Conservation (phyloP, 148 eudicot genomes). For the Heliosperma pusillum region DNA sequence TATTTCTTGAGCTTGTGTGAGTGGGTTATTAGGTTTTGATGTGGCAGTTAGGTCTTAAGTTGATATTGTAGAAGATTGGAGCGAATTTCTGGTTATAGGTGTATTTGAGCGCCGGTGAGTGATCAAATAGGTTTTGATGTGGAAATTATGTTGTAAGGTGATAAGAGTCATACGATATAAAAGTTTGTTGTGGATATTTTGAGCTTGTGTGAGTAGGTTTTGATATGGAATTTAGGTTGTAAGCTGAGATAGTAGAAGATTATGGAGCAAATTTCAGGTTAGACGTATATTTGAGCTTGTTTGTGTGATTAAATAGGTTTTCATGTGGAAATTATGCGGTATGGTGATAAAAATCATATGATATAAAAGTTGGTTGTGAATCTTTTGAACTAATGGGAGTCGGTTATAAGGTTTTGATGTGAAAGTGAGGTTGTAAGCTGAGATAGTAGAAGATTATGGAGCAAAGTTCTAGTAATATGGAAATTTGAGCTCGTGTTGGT, state of each 20-base stretch:
- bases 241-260: not conserved
- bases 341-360: not conserved
- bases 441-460: no score
- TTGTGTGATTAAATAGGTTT: not conserved
- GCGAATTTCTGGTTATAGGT: not conserved
- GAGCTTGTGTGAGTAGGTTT: not conserved
- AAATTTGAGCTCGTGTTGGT: no score
- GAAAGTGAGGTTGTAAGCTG: no score
- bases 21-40: not conserved
- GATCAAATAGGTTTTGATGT: not conserved
- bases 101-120: not conserved
- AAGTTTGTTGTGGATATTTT: no score
- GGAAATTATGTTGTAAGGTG: not conserved
- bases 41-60: not conserved
- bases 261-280: not conserved
- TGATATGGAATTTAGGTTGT: not conserved
- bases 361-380: no score
- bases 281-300: not conserved
- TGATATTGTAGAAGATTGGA: not conserved
- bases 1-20: not conserved
- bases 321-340: not conserved
- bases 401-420: no score
- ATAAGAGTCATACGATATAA: no score
- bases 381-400: no score
- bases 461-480: no score